These are phyloP conservation scores for Rutstroemia sp. DNA, from an alignment of 2,329 filamentous ascomycete species.

Conservation along the genomic window DNA sequence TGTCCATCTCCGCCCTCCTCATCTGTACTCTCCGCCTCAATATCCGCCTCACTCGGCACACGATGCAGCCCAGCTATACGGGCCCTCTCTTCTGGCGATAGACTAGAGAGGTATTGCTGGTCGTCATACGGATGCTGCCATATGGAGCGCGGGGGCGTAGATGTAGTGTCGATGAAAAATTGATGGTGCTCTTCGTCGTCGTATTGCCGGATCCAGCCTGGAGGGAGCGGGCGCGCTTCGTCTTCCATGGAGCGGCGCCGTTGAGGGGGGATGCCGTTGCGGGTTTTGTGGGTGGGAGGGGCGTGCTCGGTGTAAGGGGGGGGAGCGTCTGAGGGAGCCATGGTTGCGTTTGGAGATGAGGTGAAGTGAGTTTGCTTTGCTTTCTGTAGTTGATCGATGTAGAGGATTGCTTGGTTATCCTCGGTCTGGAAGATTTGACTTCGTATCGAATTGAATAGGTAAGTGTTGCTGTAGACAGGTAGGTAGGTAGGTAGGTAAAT, in stretches of 20 bases:
- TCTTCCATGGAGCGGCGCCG: constrained; percentile 55
- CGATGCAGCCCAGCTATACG: constrained; percentile 33
- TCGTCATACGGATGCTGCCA: constrained; percentile 58
- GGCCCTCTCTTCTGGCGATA: constrained; percentile 42
- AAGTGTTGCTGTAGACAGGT: no score
- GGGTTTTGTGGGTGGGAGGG: constrained; percentile 26
- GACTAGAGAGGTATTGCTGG: constrained; percentile 41
- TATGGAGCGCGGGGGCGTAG: constrained; percentile 47
- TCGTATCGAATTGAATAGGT: no score
- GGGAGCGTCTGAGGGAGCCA: constrained; percentile 20
- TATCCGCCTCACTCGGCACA: constrained; percentile 32
- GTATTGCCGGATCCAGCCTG: constrained; percentile 50
- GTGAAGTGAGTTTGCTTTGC: no score
- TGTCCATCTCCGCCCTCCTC: constrained; percentile 33
- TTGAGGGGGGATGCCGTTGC: constrained; percentile 46
- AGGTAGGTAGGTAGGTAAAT: no score
- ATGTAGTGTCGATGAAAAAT: constrained; percentile 54
- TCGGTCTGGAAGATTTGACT: no score
- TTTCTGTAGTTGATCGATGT: no score
- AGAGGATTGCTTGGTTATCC: no score
- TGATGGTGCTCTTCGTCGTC: constrained; percentile 47
- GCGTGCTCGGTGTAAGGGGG: constrained; percentile 31
- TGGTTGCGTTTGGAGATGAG: background rate
- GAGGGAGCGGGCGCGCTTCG: constrained; percentile 44
- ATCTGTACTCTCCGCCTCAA: constrained; percentile 38